Percentiles rank a stretch among this genome's conserved stretches.
phyloP scores from a whole-genome alignment of 75 land plant genomes.

The Cupressus sempervirens region DNA sequence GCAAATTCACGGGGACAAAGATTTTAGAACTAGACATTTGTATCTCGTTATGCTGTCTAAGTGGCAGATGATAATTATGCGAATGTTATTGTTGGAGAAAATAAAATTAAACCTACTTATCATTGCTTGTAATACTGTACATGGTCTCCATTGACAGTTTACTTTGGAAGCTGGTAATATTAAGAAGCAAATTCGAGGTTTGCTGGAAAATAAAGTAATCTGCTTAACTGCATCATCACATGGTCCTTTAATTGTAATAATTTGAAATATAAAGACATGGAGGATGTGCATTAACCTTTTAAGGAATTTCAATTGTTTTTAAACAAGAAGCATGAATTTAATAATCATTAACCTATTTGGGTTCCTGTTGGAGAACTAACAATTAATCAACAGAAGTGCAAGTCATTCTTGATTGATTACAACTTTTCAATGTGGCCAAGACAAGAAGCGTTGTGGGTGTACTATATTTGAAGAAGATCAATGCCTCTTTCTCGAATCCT shows the following conservation, averaged over 20 bases:
- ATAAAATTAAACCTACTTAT: neutral
- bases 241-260: neutral
- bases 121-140: neutral
- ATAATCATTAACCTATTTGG: neutral
- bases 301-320: no score
- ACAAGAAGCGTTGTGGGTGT: neutral
- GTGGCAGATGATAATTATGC: neutral
- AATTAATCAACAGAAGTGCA: no score
- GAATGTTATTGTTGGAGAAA: neutral
- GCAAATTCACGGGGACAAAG: neutral
- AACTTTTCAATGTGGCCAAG: neutral
- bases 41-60: neutral
- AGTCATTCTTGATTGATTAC: no score
- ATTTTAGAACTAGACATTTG: neutral
- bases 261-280: neutral
- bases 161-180: neutral
- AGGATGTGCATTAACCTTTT: neutral
- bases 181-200: neutral
- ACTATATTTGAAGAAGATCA: neutral
- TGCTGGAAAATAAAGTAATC: neutral
- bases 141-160: neutral
- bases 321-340: neutral
- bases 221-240: neutral
- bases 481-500: neutral
- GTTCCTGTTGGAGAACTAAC: neutral